These are phyloP conservation scores for Tylopilus orsonianus DNA, from an alignment of 1,284 basidiomycete species.

Conservation along the genomic window DNA sequence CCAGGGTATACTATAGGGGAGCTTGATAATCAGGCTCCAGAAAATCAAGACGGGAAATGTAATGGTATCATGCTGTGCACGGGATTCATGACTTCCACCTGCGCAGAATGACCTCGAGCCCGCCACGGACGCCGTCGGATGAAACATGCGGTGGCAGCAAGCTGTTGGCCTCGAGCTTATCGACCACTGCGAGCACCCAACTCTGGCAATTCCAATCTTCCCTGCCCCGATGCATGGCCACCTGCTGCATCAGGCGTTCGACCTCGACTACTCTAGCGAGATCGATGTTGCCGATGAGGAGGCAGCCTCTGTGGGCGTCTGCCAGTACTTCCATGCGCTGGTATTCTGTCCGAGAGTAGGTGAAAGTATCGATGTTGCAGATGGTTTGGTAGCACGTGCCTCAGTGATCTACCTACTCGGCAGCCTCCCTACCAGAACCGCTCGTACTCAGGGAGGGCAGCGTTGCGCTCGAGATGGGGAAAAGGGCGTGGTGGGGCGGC, in stretches of 20 bases:
- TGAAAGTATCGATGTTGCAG: conserved; percentile 31
- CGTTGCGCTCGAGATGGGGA: conserved; percentile 27
- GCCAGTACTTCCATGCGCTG: conserved; percentile 35
- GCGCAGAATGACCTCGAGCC: conserved; percentile 28
- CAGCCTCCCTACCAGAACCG: conserved; percentile 24
- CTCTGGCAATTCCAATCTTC: conserved; percentile 36
- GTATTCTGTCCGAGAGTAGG: conserved; percentile 29
- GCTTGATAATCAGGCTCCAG: conserved; percentile 8
- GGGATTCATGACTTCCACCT: conserved; percentile 24
- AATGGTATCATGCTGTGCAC: too few relatives aligned
- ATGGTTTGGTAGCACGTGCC: conserved; percentile 32
- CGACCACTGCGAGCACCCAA: conserved; percentile 31
- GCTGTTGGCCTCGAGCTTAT: conserved; percentile 20
- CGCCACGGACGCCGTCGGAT: conserved; percentile 20
- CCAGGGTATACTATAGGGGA: conserved; percentile 4
- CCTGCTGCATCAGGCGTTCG: conserved; percentile 25
- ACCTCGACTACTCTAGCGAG: conserved; percentile 12
- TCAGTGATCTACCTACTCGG: conserved; percentile 31
- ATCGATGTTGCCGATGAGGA: conserved; percentile 26
- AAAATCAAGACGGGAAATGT: too few relatives aligned
- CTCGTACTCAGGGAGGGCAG: conserved; percentile 21
- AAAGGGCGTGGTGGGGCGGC: conserved; percentile 35
- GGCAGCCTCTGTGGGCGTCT: conserved; percentile 29
- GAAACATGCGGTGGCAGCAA: conserved; percentile 22
- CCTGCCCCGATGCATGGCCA: conserved; percentile 23